Conservation (phyloP, 345 rosid genomes). For the Eucalyptus urophylla region DNA sequence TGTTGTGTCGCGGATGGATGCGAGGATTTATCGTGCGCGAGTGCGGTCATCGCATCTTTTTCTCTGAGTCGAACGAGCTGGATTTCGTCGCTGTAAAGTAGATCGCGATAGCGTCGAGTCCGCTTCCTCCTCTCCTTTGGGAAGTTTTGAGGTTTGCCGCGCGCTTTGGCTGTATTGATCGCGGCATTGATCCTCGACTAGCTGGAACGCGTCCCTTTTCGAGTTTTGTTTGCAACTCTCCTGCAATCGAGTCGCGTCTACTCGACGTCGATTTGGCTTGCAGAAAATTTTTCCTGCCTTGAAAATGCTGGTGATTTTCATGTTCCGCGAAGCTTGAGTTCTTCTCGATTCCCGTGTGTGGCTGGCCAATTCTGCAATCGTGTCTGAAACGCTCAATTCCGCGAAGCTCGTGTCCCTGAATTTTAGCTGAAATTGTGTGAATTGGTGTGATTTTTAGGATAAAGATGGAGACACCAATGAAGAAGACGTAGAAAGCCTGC, state of each 20-base stretch:
- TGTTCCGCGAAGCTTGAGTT: not conserved
- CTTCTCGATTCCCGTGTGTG: not conserved
- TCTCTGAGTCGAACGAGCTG: not conserved
- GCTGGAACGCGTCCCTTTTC: not conserved
- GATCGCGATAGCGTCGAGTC: not conserved
- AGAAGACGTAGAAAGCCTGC: conserved; percentile 27
- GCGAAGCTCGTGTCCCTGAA: not conserved
- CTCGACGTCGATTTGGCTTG: not conserved
- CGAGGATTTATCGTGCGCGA: not conserved
- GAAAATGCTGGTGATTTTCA: not conserved
- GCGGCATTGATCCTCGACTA: not conserved
- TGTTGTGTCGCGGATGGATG: not conserved
- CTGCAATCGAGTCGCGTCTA: not conserved
- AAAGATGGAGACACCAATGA: conserved; percentile 8
- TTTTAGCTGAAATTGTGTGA: not conserved
- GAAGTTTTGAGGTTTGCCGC: not conserved
- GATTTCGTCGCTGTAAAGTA: not conserved
- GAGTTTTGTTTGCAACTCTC: not conserved
- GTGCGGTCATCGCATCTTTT: not conserved
- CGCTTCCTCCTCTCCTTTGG: not conserved
- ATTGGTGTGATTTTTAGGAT: conserved; percentile 13
- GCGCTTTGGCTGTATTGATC: not conserved
- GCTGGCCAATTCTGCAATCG: not conserved
- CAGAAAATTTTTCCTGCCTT: not conserved
- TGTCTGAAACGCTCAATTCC: not conserved